Conservation (phyloP, 2,329 filamentous ascomycete genomes). For the Claviceps sp. region DNA sequence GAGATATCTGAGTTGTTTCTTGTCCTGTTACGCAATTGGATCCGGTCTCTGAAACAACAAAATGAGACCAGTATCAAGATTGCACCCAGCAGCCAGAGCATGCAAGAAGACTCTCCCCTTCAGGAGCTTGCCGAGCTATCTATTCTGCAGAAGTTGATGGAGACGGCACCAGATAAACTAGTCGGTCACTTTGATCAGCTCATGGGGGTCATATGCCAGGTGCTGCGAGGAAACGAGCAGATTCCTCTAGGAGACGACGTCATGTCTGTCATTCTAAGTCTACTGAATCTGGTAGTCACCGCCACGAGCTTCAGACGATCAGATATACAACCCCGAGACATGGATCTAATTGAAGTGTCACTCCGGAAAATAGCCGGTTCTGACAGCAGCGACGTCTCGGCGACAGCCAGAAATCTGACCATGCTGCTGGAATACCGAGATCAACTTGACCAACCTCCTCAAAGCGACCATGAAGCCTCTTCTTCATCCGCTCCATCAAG, state of each 20-base stretch:
- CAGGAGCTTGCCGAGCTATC: constrained; percentile 42
- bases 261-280: constrained; percentile 40
- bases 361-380: constrained; percentile 29
- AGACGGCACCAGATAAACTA: constrained; percentile 47
- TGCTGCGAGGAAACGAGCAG: constrained; percentile 36
- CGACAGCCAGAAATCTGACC: constrained; percentile 42
- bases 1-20: constrained; percentile 50
- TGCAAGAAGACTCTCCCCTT: constrained; percentile 28
- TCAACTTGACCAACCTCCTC: constrained; percentile 32
- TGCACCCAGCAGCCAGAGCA: constrained; percentile 13
- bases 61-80: constrained; percentile 14
- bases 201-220: constrained; percentile 47
- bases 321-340: constrained; percentile 26
- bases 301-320: constrained; percentile 41
- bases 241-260: constrained; percentile 32
- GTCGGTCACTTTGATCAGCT: constrained; percentile 51
- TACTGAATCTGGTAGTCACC: constrained; percentile 47
- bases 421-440: constrained; percentile 43
- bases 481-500: constrained; percentile 27
- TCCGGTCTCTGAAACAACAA: constrained; percentile 22
- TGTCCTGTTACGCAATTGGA: constrained; percentile 27
- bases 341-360: constrained; percentile 34
- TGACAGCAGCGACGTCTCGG: constrained; percentile 28
- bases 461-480: constrained; percentile 15
- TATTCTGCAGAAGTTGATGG: constrained; percentile 52